phyloP scores from a whole-genome alignment of 129 eudicot genomes.

The Tagetes erecta region DNA sequence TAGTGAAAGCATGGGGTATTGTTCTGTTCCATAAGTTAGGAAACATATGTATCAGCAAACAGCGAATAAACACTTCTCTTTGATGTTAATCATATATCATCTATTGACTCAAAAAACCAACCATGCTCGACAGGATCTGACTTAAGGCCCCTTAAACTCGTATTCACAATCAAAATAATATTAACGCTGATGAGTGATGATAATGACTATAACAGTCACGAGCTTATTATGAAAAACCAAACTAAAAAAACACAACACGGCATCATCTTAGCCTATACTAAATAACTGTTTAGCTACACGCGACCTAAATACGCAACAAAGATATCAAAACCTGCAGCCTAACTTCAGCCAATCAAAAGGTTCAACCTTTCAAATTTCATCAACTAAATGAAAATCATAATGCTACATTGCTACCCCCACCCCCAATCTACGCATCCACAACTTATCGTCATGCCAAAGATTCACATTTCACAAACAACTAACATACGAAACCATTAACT shows the following conservation, averaged over 20 bases:
- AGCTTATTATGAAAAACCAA: not conserved
- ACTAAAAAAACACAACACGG: slow-evolving; percentile 1
- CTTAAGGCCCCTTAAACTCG: not conserved
- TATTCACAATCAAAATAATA: not conserved
- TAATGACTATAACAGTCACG: not conserved
- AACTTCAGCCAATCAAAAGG: too few relatives aligned
- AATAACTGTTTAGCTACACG: not conserved
- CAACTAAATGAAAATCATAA: too few relatives aligned
- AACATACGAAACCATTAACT: not conserved
- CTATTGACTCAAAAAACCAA: not conserved
- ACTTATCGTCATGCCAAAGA: too few relatives aligned
- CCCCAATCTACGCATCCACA: too few relatives aligned
- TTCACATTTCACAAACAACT: not conserved
- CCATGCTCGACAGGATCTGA: not conserved
- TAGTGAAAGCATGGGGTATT: not conserved
- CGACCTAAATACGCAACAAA: slow-evolving; percentile 4
- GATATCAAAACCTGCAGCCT: not conserved
- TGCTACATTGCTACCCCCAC: too few relatives aligned
- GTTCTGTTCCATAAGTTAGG: not conserved
- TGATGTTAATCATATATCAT: not conserved
- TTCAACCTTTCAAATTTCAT: too few relatives aligned
- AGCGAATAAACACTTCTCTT: not conserved
- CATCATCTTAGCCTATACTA: not conserved
- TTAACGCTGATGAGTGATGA: slow-evolving; percentile 1
- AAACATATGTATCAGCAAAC: not conserved